Percentiles rank a stretch among this genome's conserved stretches.
These are phyloP conservation scores for Scheffersomyces segobiensis DNA, from an alignment of 1,139 yeast genomes.

Conservation along the genomic window DNA sequence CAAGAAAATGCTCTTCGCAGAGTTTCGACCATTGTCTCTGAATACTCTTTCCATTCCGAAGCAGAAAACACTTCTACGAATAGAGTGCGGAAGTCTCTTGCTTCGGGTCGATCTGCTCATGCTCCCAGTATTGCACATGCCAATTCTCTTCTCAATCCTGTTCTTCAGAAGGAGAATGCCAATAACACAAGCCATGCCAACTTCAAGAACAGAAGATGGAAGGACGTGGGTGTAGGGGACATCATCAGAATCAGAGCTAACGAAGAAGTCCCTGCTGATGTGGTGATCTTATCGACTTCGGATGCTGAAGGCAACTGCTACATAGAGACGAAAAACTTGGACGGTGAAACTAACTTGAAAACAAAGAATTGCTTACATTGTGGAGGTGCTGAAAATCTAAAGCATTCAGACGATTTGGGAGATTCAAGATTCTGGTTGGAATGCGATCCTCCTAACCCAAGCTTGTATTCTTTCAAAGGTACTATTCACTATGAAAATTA, in stretches of 20 bases:
- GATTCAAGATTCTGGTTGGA: conserved; percentile 81
- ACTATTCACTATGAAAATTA: conserved; percentile 63
- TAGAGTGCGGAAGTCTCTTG: neutral
- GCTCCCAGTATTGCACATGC: conserved; percentile 13
- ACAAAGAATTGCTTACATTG: conserved; percentile 72
- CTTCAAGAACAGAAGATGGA: conserved; percentile 81
- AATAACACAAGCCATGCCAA: conserved; percentile 23
- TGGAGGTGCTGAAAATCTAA: conserved; percentile 55
- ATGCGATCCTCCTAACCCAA: conserved; percentile 86
- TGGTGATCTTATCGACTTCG: conserved; percentile 75
- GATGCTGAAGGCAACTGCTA: conserved; percentile 91
- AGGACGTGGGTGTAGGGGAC: conserved; percentile 87
- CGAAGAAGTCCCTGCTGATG: conserved; percentile 94
- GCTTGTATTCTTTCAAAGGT: conserved; percentile 84
- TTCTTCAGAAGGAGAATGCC: conserved; percentile 20
- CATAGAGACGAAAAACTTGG: conserved; percentile 91
- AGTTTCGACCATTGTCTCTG: conserved; percentile 43
- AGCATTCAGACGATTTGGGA: conserved; percentile 71
- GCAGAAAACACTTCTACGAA: neutral
- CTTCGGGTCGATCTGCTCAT: conserved; percentile 1
- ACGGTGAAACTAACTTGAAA: conserved; percentile 94
- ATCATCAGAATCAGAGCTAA: conserved; percentile 79
- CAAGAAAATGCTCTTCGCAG: conserved; percentile 34
- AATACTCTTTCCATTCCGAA: conserved; percentile 22
- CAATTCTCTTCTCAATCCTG: conserved; percentile 38